phyloP scores from a whole-genome alignment of 2,329 filamentous ascomycete genomes.

The Aspergillus jensenii region DNA sequence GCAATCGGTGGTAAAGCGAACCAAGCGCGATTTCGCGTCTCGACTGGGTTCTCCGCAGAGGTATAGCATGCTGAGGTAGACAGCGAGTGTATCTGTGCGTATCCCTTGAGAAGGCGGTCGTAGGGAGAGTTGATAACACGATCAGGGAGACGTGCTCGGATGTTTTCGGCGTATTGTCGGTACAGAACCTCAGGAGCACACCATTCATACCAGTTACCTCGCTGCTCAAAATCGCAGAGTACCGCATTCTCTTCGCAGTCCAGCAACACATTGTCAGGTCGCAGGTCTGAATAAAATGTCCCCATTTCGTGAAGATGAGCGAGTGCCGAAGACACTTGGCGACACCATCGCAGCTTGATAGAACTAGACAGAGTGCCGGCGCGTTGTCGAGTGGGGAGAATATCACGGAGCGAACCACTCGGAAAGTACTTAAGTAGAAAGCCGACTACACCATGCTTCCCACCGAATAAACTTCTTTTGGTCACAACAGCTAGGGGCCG shows the following conservation, averaged over 20 bases:
- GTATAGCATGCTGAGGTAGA: slow-evolving; percentile 6
- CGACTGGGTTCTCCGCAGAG: neutral
- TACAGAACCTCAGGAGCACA: slow-evolving; percentile 6
- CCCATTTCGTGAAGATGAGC: neutral
- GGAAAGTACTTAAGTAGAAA: slow-evolving; percentile 2
- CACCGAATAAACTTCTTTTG: slow-evolving; percentile 5
- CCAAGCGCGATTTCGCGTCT: slow-evolving; percentile 8
- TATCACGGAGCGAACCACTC: slow-evolving; percentile 6
- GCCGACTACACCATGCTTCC: slow-evolving; percentile 1
- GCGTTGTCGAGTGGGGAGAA: slow-evolving; percentile 3
- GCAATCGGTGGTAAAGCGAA: slow-evolving; percentile 5
- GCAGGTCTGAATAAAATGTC: slow-evolving; percentile 6
- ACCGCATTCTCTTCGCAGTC: slow-evolving; percentile 1
- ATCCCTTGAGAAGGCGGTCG: slow-evolving; percentile 2
- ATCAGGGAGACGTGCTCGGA: slow-evolving; percentile 4
- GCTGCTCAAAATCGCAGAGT: slow-evolving; percentile 9
- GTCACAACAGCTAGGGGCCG: slow-evolving; percentile 7
- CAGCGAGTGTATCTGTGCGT: neutral
- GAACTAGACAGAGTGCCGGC: neutral
- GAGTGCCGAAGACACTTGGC: slow-evolving; percentile 6
- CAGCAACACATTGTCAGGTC: slow-evolving; percentile 9
- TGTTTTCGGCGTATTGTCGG: slow-evolving; percentile 9
- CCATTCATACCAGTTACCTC: slow-evolving; percentile 11
- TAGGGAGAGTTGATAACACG: slow-evolving; percentile 4
- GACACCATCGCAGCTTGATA: slow-evolving; percentile 9